These are phyloP conservation scores for Metschnikowia hibisci DNA, from an alignment of 805 yeast species.

Conservation along the genomic window DNA sequence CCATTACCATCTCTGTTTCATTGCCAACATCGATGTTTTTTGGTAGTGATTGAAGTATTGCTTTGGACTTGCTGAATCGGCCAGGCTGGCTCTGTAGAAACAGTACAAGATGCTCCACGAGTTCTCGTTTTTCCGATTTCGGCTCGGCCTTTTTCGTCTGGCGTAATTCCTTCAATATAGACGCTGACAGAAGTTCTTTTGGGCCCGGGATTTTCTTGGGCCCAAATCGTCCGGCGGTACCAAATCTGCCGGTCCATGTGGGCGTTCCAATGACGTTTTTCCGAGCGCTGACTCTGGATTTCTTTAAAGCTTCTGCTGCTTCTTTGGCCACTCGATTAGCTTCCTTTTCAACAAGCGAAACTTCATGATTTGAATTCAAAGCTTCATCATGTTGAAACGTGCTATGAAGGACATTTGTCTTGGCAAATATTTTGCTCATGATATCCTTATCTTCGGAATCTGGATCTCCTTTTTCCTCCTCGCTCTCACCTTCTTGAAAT, in stretches of 20 bases:
- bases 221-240: slow-evolving; percentile 65
- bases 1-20: slow-evolving; percentile 53
- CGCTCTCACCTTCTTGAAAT: slow-evolving; percentile 51
- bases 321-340: slow-evolving; percentile 54
- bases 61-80: slow-evolving; percentile 46
- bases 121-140: slow-evolving; percentile 8
- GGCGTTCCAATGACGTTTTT: slow-evolving; percentile 66
- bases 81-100: slow-evolving; percentile 36
- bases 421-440: slow-evolving; percentile 71
- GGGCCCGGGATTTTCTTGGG: slow-evolving; percentile 16
- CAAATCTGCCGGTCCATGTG: slow-evolving; percentile 95
- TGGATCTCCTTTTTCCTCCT: slow-evolving; percentile 19
- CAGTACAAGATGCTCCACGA: slow-evolving; percentile 35
- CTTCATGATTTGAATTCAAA: slow-evolving; percentile 51
- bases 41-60: slow-evolving; percentile 39
- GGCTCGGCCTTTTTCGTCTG: slow-evolving; percentile 18
- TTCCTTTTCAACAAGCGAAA: slow-evolving; percentile 55
- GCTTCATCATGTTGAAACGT: slow-evolving; percentile 77
- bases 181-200: slow-evolving; percentile 37
- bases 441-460: slow-evolving; percentile 50
- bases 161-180: slow-evolving; percentile 48
- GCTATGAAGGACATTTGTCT: slow-evolving; percentile 62
- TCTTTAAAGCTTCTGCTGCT: slow-evolving; percentile 53
- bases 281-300: slow-evolving; percentile 54
- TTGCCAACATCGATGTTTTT: slow-evolving; percentile 15